phyloP scores from a whole-genome alignment of 1,284 basidiomycete genomes.

The Cutaneotrichosporon daszewskae region DNA sequence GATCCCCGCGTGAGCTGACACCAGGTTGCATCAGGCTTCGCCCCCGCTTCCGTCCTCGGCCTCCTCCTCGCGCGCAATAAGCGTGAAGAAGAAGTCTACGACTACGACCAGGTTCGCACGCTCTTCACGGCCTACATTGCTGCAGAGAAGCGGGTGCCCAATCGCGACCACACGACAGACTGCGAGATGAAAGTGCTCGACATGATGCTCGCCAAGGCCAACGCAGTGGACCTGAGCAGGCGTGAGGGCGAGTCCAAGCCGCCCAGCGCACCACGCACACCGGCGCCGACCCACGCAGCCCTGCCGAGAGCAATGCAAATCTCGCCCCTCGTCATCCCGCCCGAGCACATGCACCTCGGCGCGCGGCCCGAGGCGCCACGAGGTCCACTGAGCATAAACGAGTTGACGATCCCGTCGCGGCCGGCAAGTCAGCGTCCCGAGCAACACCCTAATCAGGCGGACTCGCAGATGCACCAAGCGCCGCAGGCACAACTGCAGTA shows the following conservation, averaged over 20 bases:
- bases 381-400: background rate
- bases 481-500: background rate
- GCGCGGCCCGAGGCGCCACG: background rate
- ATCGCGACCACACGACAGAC: conserved; percentile 7
- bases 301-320: no score
- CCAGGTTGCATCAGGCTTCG: conserved; percentile 30
- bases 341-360: background rate
- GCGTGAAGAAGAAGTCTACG: conserved; percentile 12
- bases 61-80: conserved; percentile 19
- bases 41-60: conserved; percentile 27
- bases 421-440: background rate
- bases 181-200: conserved; percentile 18
- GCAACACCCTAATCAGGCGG: no score
- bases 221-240: conserved; percentile 11
- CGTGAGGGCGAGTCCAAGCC: no score
- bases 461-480: background rate
- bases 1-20: background rate
- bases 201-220: conserved; percentile 16
- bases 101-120: conserved; percentile 14
- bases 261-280: no score
- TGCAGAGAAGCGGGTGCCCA: conserved; percentile 9
- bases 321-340: background rate
- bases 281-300: background rate
- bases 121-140: conserved; percentile 11
- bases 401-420: background rate